Evolutionary conservation across 148 eudicot species (phyloP), one percentile per base, ranked within the genome.

Genomic region (Oxyria digyna): DNA sequence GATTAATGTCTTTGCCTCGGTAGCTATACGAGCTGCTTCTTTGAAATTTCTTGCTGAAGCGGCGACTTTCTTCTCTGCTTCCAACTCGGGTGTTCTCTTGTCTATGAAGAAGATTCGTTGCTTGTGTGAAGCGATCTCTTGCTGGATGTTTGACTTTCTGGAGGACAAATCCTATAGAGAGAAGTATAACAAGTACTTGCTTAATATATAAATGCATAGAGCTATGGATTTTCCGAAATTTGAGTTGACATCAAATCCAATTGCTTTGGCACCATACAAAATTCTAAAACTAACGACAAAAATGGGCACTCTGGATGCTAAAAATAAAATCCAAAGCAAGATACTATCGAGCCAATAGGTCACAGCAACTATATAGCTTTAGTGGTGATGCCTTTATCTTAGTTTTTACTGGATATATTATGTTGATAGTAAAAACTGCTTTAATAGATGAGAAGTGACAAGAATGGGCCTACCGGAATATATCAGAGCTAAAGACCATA

Each of bases 1-100:
- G 42, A 62, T 68, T 71, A 89, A 65, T 38, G 84, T 62, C 87
- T 86, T 89, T 29, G 85, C 77, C 74, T 89, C 96, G 6, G 87
- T 66, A 48, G 96, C 87, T 76, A 89, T 72, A 11, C 96, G 84
- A 33, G 86, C 96, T 33, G 91, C 96, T 73, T 86, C 96, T 77
- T 81, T 89, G 66, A 89, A 89, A 74, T 89, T 89, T 76, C 96
- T 89, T 38, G 83, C 76, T 62, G 83, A 66, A 67, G 96, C 91
- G 54, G 91, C 91, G 69, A 86, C 96, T 74, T 78, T 86, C 87
- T 89, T 89, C 73, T 89, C 91, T 41, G 91, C 81, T 80, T 89
- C 96, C 38, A 89, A 80, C 75, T 89, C 96, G 35, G 96, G 91
- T 35, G 75, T 76, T 74, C 91, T 79, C 74, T 86, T 89, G 72